Percentiles rank a stretch among this genome's conserved stretches.
phyloP scores from a whole-genome alignment of 257 asterid genomes.

The Lithospermum erythrorhizon region DNA sequence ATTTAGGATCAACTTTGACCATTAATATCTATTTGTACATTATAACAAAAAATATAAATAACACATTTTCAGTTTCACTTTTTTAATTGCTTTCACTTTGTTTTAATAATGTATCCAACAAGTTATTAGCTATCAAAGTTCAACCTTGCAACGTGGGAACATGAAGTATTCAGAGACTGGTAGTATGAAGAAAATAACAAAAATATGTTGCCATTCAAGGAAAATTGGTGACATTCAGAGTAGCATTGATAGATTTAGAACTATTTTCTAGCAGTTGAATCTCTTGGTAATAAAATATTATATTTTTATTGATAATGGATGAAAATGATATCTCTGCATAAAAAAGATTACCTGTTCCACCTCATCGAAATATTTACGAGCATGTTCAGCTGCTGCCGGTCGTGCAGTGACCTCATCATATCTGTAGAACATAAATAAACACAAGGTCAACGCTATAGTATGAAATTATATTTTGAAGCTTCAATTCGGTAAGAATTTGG shows the following conservation, averaged over 20 bases:
- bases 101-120: too few relatives aligned
- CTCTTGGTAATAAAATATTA: background rate
- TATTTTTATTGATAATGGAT: background rate
- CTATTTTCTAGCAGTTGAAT: background rate
- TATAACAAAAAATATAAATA: too few relatives aligned
- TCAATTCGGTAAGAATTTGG: conserved; percentile 1
- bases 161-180: too few relatives aligned
- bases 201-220: too few relatives aligned
- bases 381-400: conserved; percentile 76
- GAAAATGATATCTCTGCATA: background rate
- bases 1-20: too few relatives aligned
- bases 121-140: too few relatives aligned
- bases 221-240: background rate
- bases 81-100: too few relatives aligned
- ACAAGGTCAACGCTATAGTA: conserved; percentile 8
- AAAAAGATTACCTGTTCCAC: conserved; percentile 44
- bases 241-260: background rate
- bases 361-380: conserved; percentile 54
- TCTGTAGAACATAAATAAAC: conserved; percentile 28
- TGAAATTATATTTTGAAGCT: conserved; percentile 1
- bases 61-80: too few relatives aligned
- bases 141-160: too few relatives aligned
- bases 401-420: conserved; percentile 78
- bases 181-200: too few relatives aligned
- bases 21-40: too few relatives aligned